Base-by-base conservation (phyloP, 2,329 filamentous ascomycete genomes). In the Cytospora mali region DNA sequence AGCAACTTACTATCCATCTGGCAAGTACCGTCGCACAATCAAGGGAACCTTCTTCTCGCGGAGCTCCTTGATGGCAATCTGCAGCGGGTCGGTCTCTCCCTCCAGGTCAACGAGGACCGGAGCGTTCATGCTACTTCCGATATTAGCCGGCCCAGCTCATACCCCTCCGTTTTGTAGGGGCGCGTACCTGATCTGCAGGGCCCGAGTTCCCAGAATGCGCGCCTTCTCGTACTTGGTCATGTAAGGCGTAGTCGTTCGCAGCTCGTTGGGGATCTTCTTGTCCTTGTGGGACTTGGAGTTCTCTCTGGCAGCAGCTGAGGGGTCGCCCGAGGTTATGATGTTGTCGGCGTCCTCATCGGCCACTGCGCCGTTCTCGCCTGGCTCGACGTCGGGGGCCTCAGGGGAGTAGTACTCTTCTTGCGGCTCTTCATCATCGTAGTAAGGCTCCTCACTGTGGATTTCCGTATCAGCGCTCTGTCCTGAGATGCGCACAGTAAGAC, bases 171-270 rank as follows among this genome's bases (percentile, higher is more conserved):
- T 51, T 27, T 25, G 11, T 3, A 14, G 55, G 60, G 10, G 42
- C 42, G 42, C 42, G 7, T 46, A 11, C 92, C 92, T 97, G 74
- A 99, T 98, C 78, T 99, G 95, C 74, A 98, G 78, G 48, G 95
- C 95, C 69, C 95, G 85, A 48, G 95, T 98, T 54, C 95, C 95
- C 67, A 99, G 80, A 64, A 99, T 94, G 73, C 95, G 88, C 67
- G 95, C 95, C 70, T 89, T 87, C 83, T 99, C 95, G 79, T 99
- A 99, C 81, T 99, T 99, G 69, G 95, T 99, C 94, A 99, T 96
- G 80, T 97, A 99, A 2, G 94, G 95, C 29, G 95, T 99, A 10
- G 95, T 99, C 27, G 87, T 90, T 71, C 95, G 88, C 78, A 96
- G 86, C 68, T 93, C 91, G 69, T 92, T 91, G 62, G 93, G 85